Base-by-base conservation (phyloP, 495 filamentous ascomycete genomes). In the Penicillium crystallinum region DNA sequence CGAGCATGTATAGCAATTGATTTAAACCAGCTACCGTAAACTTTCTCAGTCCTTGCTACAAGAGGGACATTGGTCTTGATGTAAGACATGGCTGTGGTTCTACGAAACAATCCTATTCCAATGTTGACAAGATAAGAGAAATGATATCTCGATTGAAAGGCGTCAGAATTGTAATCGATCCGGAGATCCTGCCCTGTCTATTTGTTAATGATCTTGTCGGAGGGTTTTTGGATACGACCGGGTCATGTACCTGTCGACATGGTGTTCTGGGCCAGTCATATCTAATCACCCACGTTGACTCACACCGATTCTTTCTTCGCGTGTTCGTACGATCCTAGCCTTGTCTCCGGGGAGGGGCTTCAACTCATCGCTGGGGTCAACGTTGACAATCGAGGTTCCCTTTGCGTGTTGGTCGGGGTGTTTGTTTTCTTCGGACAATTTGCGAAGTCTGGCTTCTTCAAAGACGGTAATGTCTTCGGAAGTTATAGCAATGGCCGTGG, bases 391-490 rank as follows among this genome's bases (percentile, higher is more conserved):
- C 12, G 52, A 51, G 35, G 42, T 55, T 14, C 39, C 56, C 35
- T 64, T 57, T 7, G 52, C 38, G 46, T 70, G 46, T 2, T 70
- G 44, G 4, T 58, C 54, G 0, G 46, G 47, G 12, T 54, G 52
- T 29, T 59, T 64, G 31, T 61, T 68, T 48, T 72, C 55, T 18
- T 58, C 53, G 30, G 58, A 53, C 22, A 62, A 33, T 42, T 67
- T 70, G 56, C 62, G 69, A 42, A 66, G 58, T 46, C 70, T 69
- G 15, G 66, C 57, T 48, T 92, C 87, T 71, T 91, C 88, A 68
- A 89, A 91, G 37, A 81, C 75, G 22, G 83, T 78, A 34, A 93
- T 68, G 63, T 95, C 89, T 68, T 92, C 88, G 9, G 83, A 74
- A 0, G 89, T 92, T 33, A 95, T 76, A 46, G 81, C 78, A 55